These are phyloP conservation scores for Candida khao-thaluensis DNA, from an alignment of 805 yeast species.

Conservation along the genomic window DNA sequence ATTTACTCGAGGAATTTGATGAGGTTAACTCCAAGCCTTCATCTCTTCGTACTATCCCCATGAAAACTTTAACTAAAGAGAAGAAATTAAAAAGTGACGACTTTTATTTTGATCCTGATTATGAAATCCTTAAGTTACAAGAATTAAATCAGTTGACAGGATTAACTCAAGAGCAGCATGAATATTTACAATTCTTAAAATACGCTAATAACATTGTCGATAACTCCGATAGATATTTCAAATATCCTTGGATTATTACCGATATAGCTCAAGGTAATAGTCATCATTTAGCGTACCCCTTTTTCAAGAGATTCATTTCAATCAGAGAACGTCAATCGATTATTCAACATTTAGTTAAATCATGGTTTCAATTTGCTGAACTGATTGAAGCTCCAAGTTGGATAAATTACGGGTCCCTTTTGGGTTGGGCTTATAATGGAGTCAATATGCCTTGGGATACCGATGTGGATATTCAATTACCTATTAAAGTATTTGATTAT, in stretches of 20 bases:
- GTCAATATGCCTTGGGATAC: constrained; percentile 34
- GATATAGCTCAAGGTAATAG: constrained; percentile 36
- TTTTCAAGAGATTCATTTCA: constrained; percentile 35
- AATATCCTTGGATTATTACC: constrained; percentile 40
- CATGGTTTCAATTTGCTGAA: constrained; percentile 39
- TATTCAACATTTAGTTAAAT: constrained; percentile 36
- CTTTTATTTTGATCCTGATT: constrained; percentile 31
- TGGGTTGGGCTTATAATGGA: constrained; percentile 34
- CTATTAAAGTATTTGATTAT: constrained; percentile 23
- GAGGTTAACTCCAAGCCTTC: not conserved
- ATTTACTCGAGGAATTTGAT: constrained; percentile 2
- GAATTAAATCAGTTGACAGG: constrained; percentile 16
- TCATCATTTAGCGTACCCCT: constrained; percentile 36
- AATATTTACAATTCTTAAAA: constrained; percentile 30
- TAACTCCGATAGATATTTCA: constrained; percentile 31
- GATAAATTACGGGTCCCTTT: constrained; percentile 29
- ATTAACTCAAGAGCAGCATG: constrained; percentile 19
- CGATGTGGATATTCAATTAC: constrained; percentile 30
- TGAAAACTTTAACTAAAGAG: constrained; percentile 10
- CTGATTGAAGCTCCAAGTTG: constrained; percentile 27
- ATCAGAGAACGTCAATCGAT: constrained; percentile 37
- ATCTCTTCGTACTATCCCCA: constrained; percentile 7
- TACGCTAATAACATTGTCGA: constrained; percentile 24
- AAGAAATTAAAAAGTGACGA: constrained; percentile 23
- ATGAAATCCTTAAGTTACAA: constrained; percentile 25